Percentiles rank a stretch among this genome's conserved stretches.
Conservation (phyloP, 2,329 filamentous ascomycete species). For the Penicillium sp. region DNA sequence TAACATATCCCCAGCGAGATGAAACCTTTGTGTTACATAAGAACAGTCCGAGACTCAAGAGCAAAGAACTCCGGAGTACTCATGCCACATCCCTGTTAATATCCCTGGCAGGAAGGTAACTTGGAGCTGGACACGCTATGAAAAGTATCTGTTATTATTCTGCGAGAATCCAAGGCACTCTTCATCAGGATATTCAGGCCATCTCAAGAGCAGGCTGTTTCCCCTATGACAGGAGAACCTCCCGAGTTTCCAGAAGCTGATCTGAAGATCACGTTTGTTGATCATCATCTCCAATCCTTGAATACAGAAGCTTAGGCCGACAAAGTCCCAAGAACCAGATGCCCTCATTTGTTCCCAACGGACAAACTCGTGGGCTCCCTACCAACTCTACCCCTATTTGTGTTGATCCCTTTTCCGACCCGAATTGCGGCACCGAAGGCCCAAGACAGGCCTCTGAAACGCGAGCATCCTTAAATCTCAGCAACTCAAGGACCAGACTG, state of each 20-base stretch:
- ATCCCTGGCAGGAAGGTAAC: too few species aligned
- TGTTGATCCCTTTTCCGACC: background rate
- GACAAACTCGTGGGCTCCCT: slow-evolving; percentile 2
- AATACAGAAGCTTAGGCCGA: slow-evolving; percentile 9
- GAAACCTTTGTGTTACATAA: slow-evolving; percentile 10
- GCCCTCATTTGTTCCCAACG: background rate
- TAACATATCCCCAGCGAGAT: background rate
- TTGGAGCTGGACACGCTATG: too few species aligned
- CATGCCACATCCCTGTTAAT: background rate
- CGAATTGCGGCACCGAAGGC: background rate
- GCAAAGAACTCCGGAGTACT: background rate
- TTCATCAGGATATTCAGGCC: background rate
- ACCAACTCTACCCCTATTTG: background rate
- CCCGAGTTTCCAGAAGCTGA: background rate
- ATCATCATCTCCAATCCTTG: slow-evolving; percentile 9
- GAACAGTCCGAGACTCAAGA: background rate
- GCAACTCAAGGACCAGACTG: background rate
- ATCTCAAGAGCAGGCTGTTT: background rate
- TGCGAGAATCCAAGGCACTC: background rate
- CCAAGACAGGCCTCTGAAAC: background rate
- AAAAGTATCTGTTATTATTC: background rate
- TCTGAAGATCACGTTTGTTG: slow-evolving; percentile 9
- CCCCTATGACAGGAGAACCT: background rate
- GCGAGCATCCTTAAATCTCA: too few species aligned
- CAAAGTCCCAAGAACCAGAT: background rate